A percentile compares a stretch with the other conserved stretches of the same genome.
These are phyloP conservation scores for Puccinia novopanici DNA, from an alignment of 1,284 basidiomycete species.

Conservation along the genomic window DNA sequence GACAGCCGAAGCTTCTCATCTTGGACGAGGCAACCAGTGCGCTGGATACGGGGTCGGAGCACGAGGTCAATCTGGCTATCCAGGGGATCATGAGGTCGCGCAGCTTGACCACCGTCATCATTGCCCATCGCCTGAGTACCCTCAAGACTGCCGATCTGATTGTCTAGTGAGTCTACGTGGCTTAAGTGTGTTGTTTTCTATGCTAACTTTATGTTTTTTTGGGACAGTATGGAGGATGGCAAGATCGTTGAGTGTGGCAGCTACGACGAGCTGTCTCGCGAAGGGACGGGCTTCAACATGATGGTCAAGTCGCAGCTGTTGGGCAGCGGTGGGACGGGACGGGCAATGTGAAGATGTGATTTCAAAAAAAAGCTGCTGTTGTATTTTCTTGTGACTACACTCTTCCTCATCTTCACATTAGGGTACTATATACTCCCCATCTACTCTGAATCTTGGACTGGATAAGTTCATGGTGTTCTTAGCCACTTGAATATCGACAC, in stretches of 20 bases:
- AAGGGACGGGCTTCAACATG: constrained; percentile 31
- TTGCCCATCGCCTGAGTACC: constrained; percentile 70
- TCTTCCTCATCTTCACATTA: too few species aligned
- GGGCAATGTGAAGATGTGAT: too few species aligned
- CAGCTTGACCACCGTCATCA: constrained; percentile 81
- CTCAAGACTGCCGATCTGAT: constrained; percentile 47
- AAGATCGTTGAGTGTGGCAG: constrained; percentile 79
- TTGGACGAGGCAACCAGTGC: constrained; percentile 66
- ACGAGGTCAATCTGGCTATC: constrained; percentile 82
- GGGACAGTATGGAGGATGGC: constrained; percentile 65
- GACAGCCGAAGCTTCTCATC: constrained; percentile 62
- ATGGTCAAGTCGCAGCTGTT: constrained; percentile 43
- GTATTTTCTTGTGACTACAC: too few species aligned
- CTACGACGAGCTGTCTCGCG: constrained; percentile 71
- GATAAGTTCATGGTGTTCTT: too few species aligned
- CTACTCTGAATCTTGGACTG: too few species aligned
- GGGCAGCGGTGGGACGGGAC: too few species aligned
- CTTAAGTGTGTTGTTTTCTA: constrained; percentile 68
- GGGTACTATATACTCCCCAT: too few species aligned
- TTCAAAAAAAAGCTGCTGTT: too few species aligned
- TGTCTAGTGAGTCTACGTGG: constrained; percentile 62
- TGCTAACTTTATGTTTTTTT: not conserved
- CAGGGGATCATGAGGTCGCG: constrained; percentile 76
- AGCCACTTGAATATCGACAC: too few species aligned
- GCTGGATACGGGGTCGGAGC: constrained; percentile 82